Conservation (phyloP, 2,329 filamentous ascomycete species). For the Ophiostoma populinum region DNA sequence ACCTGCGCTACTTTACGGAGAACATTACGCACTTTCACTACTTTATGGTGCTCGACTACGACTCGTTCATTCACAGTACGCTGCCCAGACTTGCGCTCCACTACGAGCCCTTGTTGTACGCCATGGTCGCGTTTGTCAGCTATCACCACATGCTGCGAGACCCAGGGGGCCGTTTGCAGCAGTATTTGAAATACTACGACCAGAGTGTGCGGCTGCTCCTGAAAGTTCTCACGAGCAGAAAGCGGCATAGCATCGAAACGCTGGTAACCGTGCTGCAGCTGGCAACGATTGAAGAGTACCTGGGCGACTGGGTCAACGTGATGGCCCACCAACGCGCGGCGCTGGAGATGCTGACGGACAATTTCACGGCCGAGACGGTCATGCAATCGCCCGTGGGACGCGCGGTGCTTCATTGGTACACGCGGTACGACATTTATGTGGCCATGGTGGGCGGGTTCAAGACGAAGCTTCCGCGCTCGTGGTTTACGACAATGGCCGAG, state of each 20-base stretch:
- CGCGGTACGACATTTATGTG: constrained; percentile 71
- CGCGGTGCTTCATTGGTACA: constrained; percentile 74
- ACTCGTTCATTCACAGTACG: constrained; percentile 55
- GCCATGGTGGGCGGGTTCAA: constrained; percentile 68
- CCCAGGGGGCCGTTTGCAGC: constrained; percentile 54
- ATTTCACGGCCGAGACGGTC: constrained; percentile 63
- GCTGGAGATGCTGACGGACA: constrained; percentile 56
- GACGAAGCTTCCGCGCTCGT: constrained; percentile 56
- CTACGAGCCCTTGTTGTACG: constrained; percentile 67
- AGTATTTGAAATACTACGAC: constrained; percentile 83
- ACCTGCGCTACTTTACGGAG: constrained; percentile 61
- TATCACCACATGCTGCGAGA: constrained; percentile 65
- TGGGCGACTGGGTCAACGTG: constrained; percentile 90
- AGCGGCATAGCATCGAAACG: constrained; percentile 50
- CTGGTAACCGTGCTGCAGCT: constrained; percentile 80
- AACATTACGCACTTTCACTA: constrained; percentile 74
- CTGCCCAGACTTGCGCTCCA: constrained; percentile 56
- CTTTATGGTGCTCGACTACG: constrained; percentile 51
- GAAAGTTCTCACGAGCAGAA: constrained; percentile 49
- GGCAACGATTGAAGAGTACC: constrained; percentile 88
- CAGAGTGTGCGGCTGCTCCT: constrained; percentile 66
- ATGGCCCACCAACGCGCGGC: constrained; percentile 87
- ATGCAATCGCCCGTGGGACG: constrained; percentile 53
- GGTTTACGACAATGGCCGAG: constrained; percentile 51
- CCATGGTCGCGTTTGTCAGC: constrained; percentile 71